phyloP scores from a whole-genome alignment of 257 asterid genomes.

The Nicotiana tabacum region DNA sequence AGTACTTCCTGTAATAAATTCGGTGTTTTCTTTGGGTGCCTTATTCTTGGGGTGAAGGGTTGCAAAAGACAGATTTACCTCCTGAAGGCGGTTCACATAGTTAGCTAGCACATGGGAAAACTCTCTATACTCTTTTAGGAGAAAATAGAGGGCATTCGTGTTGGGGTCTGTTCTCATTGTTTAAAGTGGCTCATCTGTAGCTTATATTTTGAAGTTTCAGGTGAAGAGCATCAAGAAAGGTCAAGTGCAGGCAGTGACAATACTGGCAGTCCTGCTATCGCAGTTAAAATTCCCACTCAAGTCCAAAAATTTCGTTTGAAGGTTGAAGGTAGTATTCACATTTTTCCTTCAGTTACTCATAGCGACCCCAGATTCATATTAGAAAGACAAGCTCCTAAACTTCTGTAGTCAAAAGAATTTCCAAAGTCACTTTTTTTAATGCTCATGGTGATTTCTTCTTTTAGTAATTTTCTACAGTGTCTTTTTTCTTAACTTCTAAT shows the following conservation, averaged over 20 bases:
- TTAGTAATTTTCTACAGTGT: background rate
- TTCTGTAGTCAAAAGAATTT: background rate
- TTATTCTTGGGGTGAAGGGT: background rate
- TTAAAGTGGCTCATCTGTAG: constrained; percentile 1
- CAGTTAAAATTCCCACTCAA: constrained; percentile 1
- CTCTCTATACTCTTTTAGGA: background rate
- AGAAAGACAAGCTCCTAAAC: background rate
- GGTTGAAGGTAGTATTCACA: constrained; percentile 5
- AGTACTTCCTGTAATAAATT: background rate
- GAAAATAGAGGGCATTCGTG: background rate
- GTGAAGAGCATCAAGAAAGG: constrained; percentile 14
- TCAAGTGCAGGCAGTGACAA: constrained; percentile 22
- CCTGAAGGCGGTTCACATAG: background rate
- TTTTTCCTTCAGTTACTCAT: background rate
- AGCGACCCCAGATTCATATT: background rate
- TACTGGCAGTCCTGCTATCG: background rate
- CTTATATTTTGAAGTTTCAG: constrained; percentile 20
- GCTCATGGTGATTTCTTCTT: background rate
- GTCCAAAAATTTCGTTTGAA: background rate
- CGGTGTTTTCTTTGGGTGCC: background rate
- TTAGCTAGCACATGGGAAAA: constrained; percentile 3
- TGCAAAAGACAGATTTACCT: background rate
- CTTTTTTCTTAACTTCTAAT: background rate
- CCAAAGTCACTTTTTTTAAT: background rate
- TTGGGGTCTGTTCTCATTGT: background rate